These are phyloP conservation scores for Colletotrichum sp. DNA, from an alignment of 2,329 filamentous ascomycete genomes.

Conservation along the genomic window DNA sequence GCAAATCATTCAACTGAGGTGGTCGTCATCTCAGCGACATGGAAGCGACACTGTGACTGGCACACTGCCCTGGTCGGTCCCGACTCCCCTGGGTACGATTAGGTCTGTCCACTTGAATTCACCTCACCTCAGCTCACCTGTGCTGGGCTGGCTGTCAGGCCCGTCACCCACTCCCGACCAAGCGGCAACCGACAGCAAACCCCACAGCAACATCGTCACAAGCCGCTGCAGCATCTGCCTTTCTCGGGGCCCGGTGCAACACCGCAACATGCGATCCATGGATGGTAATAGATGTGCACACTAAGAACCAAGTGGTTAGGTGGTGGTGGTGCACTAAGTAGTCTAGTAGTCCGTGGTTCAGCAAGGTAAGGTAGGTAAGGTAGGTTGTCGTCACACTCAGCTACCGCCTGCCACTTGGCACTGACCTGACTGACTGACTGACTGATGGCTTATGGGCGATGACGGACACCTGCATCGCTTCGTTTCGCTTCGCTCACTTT, in stretches of 20 bases:
- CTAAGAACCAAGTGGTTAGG: background rate
- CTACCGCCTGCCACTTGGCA: background rate
- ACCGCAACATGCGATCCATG: background rate
- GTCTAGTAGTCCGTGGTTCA: background rate
- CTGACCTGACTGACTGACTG: background rate
- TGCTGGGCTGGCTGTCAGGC: background rate
- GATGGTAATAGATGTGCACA: background rate
- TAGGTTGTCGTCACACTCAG: background rate
- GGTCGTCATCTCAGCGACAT: constrained; percentile 9
- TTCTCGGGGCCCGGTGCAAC: background rate
- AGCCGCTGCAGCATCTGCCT: background rate
- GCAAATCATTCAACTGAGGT: constrained; percentile 3
- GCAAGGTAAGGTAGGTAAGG: background rate
- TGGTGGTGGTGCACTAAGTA: background rate
- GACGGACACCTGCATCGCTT: background rate
- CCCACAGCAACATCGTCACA: background rate
- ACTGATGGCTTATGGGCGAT: background rate
- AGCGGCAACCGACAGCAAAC: background rate
- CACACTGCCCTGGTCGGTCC: too few relatives aligned
- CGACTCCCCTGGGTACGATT: too few relatives aligned
- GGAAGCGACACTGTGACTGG: background rate
- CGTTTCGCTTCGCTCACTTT: background rate
- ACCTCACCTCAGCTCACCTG: background rate
- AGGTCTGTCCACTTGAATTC: background rate
- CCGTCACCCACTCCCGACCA: background rate